These are phyloP conservation scores for Heterococcus sp. DNA, from an alignment of 108 stramenopile species.

Conservation along the genomic window DNA sequence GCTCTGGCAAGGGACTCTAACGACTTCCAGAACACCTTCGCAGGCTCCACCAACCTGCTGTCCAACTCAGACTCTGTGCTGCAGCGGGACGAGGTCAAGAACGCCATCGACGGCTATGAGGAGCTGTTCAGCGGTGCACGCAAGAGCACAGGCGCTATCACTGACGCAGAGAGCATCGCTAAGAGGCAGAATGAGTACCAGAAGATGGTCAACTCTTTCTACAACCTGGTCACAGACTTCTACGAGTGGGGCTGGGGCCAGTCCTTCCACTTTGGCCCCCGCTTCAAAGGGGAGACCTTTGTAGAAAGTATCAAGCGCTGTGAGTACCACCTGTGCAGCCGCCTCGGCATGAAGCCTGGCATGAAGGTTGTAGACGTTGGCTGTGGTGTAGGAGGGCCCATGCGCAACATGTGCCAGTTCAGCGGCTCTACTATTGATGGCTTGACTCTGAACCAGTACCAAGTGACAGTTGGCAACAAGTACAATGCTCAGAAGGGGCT, in stretches of 20 bases:
- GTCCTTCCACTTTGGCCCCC: constrained; percentile 86
- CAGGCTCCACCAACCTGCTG: constrained; percentile 4
- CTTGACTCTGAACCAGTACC: constrained; percentile 81
- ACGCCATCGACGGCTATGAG: constrained; percentile 25
- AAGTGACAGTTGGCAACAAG: constrained; percentile 76
- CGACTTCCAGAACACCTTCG: not conserved
- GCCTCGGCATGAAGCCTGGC: constrained; percentile 63
- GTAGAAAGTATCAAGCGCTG: constrained; percentile 77
- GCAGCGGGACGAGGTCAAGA: constrained; percentile 39
- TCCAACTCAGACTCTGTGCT: constrained; percentile 38
- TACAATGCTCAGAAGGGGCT: constrained; percentile 69
- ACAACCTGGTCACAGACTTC: constrained; percentile 87
- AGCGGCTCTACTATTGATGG: constrained; percentile 70
- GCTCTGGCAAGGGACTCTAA: not conserved
- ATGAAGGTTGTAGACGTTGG: constrained; percentile 78
- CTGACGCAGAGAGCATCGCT: constrained; percentile 15
- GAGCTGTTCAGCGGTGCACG: constrained; percentile 17
- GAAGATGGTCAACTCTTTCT: constrained; percentile 63
- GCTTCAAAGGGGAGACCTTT: constrained; percentile 72
- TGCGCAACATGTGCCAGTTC: constrained; percentile 86
- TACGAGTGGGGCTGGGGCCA: constrained; percentile 95
- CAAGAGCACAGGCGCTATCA: constrained; percentile 7
- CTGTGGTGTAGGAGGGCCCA: constrained; percentile 90
- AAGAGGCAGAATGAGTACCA: constrained; percentile 43
- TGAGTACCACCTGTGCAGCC: constrained; percentile 75